Evolutionary conservation across 1,284 basidiomycete species (phyloP), one percentile per base, ranked within the genome.

Genomic region (Pholiota adiposa): DNA sequence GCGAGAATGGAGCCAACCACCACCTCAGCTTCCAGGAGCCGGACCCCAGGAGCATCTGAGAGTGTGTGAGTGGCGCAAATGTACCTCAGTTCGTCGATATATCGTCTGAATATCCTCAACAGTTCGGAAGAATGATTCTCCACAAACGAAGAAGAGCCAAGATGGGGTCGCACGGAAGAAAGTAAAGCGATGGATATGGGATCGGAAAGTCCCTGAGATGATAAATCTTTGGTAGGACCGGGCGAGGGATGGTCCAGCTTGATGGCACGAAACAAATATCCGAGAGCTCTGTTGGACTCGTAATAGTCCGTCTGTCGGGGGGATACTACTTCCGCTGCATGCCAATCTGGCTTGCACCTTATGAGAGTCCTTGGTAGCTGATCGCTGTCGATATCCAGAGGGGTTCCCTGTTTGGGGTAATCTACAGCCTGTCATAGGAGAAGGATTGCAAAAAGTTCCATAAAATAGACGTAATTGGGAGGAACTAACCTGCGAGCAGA

Each of bases 271-370:
- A 81, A 93, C 52, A 93, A 77, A 40, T 83, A 72, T 2, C 90
- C 90, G 4, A 92, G 77, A 0, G 89, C 90, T 21, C 87, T 82
- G 44, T 75, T 76, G 1, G 89, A 92, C 52, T 79, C 75, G 69
- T 93, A 93, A 71, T 88, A 91, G 66, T 91, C 88, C 1, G 80
- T 83, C 33, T 79, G 69, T 16, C 84, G 81, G 33, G 84, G 82
- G 6, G 75, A 73, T 3, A 82, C 77, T 23, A 87, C 82, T 67
- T 92, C 90, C 9, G 85, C 84, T 55, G 81, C 79, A 60, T 89
- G 83, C 91, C 91, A 93, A 68, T 93, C 90, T 0, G 90, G 90
- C 67, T 89, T 92, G 69, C 79, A 84, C 18, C 78, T 80, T 48
- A 90, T 88, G 11, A 89, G 75, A 0, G 74, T 75, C 51, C 61